These are phyloP conservation scores for Taxawa tesnikishii DNA, from an alignment of 2,329 filamentous ascomycete species.

Conservation along the genomic window DNA sequence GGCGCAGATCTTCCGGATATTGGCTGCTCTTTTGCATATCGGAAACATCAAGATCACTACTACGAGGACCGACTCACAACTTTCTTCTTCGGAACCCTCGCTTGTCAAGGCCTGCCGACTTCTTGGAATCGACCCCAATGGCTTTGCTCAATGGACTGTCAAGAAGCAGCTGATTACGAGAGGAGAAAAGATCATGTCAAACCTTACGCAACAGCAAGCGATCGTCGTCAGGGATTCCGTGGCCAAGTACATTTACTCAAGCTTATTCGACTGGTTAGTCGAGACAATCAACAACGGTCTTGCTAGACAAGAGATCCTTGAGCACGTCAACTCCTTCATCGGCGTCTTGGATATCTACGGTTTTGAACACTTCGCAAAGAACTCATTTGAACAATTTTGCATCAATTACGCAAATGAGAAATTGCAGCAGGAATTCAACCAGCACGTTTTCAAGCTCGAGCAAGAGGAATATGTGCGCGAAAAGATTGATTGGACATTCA, in stretches of 20 bases:
- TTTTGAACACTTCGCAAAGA: slow-evolving; percentile 98
- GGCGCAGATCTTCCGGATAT: slow-evolving; percentile 72
- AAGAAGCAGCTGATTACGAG: slow-evolving; percentile 97
- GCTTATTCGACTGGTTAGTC: slow-evolving; percentile 97
- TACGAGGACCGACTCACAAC: slow-evolving; percentile 73
- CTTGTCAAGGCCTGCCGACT: slow-evolving; percentile 71
- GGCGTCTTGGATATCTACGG: slow-evolving; percentile 98
- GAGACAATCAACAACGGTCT: slow-evolving; percentile 87
- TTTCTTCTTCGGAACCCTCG: slow-evolving; percentile 69
- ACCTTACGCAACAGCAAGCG: slow-evolving; percentile 85
- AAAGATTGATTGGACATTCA: slow-evolving; percentile 98
- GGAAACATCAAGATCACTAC: slow-evolving; percentile 95
- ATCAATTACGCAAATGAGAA: slow-evolving; percentile 99
- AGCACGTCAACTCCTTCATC: slow-evolving; percentile 78
- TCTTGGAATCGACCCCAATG: slow-evolving; percentile 71
- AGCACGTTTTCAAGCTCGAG: slow-evolving; percentile 97
- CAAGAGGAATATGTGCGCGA: slow-evolving; percentile 96
- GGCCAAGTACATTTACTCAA: slow-evolving; percentile 97
- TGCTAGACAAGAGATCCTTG: slow-evolving; percentile 76
- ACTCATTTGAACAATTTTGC: slow-evolving; percentile 99
- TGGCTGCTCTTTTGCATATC: slow-evolving; percentile 84
- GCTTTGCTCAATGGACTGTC: slow-evolving; percentile 95
- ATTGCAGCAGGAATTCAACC: slow-evolving; percentile 97
- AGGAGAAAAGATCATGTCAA: slow-evolving; percentile 95
- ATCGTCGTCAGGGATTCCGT: slow-evolving; percentile 93